Evolutionary conservation across 805 yeast genomes (phyloP), one percentile per base, ranked within the genome.

Genomic region (Yueomyces sp.): DNA sequence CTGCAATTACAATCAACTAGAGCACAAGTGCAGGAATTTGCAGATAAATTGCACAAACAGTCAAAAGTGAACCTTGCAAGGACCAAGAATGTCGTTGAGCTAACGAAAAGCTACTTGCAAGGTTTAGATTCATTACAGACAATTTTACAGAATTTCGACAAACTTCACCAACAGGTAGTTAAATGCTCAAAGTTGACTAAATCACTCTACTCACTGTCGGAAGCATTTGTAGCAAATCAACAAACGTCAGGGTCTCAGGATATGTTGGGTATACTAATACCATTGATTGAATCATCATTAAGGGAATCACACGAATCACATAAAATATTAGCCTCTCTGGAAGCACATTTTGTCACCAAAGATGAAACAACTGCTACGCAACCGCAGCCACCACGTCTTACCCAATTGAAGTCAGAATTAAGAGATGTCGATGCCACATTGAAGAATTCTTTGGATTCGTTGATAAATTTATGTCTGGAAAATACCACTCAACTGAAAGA

Each of bases 71-170:
- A 53, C 30, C 44, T 59, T 19, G 40, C 51, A 4, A 45, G 49
- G 30, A 55, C 56, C 8, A 50, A 50, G 42, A 57, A 56, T 38
- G 48, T 47, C 2, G 46, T 59, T 3, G 42, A 43, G 3, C 62
- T 55, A 40, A 46, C 57, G 2, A 43, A 57, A 36, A 57, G 55
- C 7, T 60, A 60, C 43, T 44, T 59, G 28, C 47, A 50, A 29
- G 49, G 49, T 27, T 46, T 60, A 26, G 60, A 60, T 41, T 49
- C 48, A 28, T 49, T 59, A 27, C 43, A 50, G 4, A 30, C 31
- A 8, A 46, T 46, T 27, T 44, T 60, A 28, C 43, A 46, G 26
- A 50, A 48, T 27, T 55, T 56, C 38, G 42, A 45, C 5, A 39
- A 34, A 7, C 40, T 57, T 30, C 33, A 30, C 9, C 9, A 6